Percentiles rank a stretch among this genome's conserved stretches.
These are phyloP conservation scores for Trichoderma afroharzianum DNA, from an alignment of 2,329 filamentous ascomycete genomes.

Conservation along the genomic window DNA sequence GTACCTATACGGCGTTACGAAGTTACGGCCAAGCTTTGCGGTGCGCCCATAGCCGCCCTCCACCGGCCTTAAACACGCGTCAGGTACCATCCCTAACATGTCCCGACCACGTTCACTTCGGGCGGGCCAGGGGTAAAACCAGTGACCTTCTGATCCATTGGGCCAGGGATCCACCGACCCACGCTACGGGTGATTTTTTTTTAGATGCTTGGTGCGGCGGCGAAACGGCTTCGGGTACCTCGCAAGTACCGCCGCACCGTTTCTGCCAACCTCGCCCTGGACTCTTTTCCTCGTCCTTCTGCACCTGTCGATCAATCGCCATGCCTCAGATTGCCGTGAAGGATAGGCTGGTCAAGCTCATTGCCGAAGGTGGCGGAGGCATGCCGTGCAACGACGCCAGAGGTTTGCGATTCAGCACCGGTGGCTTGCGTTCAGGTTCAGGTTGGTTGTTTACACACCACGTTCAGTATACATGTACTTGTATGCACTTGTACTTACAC, in stretches of 20 bases:
- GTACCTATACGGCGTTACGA: not conserved
- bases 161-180: not conserved
- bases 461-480: not conserved
- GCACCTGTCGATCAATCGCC: not conserved
- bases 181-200: slow-evolving; percentile 15
- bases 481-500: not conserved
- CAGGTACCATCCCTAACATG: slow-evolving; percentile 9
- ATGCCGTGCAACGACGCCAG: slow-evolving; percentile 10
- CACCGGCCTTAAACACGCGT: not conserved
- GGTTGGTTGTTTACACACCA: not conserved
- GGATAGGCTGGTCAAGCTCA: not conserved
- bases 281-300: not conserved
- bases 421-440: not conserved
- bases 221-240: not conserved
- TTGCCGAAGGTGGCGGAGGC: slow-evolving; percentile 9
- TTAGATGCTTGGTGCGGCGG: slow-evolving; percentile 15
- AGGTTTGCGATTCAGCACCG: not conserved
- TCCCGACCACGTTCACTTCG: not conserved
- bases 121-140: slow-evolving; percentile 14
- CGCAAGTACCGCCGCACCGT: not conserved
- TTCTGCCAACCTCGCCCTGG: not conserved
- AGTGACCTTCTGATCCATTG: not conserved
- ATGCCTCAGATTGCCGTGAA: slow-evolving; percentile 5
- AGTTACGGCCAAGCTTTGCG: not conserved
- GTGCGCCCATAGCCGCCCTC: not conserved